phyloP scores from a whole-genome alignment of 1,284 basidiomycete species.

The Ceratobasidium sp. region DNA sequence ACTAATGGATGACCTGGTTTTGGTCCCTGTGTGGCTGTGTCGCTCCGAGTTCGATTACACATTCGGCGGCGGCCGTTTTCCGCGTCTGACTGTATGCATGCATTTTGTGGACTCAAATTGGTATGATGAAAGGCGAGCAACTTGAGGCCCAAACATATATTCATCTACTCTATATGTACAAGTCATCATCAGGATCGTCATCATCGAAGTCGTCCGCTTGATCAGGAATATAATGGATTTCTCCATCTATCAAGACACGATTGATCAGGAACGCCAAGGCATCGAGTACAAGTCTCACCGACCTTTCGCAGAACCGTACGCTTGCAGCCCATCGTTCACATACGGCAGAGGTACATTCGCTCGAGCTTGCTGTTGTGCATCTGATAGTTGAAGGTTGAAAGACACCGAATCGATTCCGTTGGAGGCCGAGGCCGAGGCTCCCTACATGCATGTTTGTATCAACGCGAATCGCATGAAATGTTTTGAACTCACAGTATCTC shows the following conservation, averaged over 20 bases:
- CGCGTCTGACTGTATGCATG: not conserved
- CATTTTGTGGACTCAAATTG: no score
- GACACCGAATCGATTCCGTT: slow-evolving; percentile 64
- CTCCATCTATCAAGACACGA: slow-evolving; percentile 55
- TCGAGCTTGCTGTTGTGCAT: slow-evolving; percentile 80
- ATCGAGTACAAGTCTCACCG: not conserved
- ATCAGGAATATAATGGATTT: slow-evolving; percentile 81
- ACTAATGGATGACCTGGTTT: not conserved
- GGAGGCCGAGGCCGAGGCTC: slow-evolving; percentile 63
- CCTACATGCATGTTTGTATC: slow-evolving; percentile 50
- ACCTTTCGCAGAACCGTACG: slow-evolving; percentile 58
- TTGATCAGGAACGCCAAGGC: slow-evolving; percentile 2
- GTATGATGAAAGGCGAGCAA: no score
- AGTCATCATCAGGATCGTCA: slow-evolving; percentile 89
- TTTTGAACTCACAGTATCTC: slow-evolving; percentile 58
- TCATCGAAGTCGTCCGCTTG: slow-evolving; percentile 90
- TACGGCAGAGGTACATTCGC: slow-evolving; percentile 88
- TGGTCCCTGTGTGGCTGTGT: slow-evolving; percentile 14
- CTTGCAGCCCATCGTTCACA: slow-evolving; percentile 65
- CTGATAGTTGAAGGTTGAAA: slow-evolving; percentile 88
- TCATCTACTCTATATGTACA: slow-evolving; percentile 67
- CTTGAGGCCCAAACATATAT: no score
- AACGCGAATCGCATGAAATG: slow-evolving; percentile 13
- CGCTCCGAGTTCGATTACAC: not conserved
- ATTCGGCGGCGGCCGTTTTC: not conserved